Base-by-base conservation (phyloP, 2,329 filamentous ascomycete genomes). In the Aspergillus amoenus region DNA sequence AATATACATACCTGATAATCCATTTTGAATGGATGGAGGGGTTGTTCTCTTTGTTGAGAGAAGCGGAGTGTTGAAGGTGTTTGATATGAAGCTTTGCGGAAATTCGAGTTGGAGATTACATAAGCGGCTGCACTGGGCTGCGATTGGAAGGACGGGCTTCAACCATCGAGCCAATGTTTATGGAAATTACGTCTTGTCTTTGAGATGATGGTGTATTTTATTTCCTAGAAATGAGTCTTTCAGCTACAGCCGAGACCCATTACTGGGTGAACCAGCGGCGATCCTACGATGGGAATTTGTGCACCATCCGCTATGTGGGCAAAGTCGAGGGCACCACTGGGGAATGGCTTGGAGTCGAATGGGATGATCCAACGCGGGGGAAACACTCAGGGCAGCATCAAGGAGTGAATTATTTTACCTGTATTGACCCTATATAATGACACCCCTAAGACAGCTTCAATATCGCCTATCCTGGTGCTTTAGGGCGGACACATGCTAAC, bases 331-430 rank as follows among this genome's bases (percentile, higher is more conserved):
- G 89, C 64, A 93, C 91, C 8, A 81, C 84, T 43, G 90, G 91
- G 48, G 80, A 83, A 61, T 97, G 93, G 93, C 82, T 97, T 34
- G 94, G 94, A 46, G 91, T 97, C 47, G 94, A 99, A 82, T 99
- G 94, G 94, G 93, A 97, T 75, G 90, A 97, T 72, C 79, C 87
- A 56, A 82, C 81, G 39, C 84, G 93, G 67, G 94, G 94, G 60
- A 97, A 97, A 79, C 93, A 99, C 75, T 85, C 93, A 68, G 94
- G 94, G 58, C 86, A 88, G 59, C 87, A 95, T 75, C 86, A 89
- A 62, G 91, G 89, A 58, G 80, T 83, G 60, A 86, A 84, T 60
- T 96, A 97, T 71, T 97, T 97, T 68, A 78, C 82, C 65, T 96
- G 93, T 93, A 21, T 21, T 21, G 21, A 30, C 47, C 42, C 27